Conservation (phyloP, 371 early-diverging fungal genomes). For the Mortierella sp. region DNA sequence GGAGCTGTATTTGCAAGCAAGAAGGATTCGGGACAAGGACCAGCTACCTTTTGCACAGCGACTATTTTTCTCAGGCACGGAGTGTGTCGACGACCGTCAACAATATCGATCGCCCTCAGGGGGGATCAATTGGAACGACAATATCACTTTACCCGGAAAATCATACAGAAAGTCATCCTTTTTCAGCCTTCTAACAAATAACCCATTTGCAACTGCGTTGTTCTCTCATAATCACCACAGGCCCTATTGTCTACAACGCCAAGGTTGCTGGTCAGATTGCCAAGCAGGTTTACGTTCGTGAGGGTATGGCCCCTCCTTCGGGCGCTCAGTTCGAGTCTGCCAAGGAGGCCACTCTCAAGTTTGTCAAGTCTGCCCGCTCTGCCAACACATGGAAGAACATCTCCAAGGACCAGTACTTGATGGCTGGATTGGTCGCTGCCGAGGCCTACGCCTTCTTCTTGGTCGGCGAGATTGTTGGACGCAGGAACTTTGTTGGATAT, state of each 20-base stretch:
- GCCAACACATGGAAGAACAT: constrained; percentile 68
- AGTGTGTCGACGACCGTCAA: no score
- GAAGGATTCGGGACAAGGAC: not conserved
- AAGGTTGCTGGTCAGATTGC: constrained; percentile 77
- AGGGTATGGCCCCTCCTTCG: constrained; percentile 78
- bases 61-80: not conserved
- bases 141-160: not conserved
- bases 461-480: constrained; percentile 81
- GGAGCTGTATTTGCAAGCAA: not conserved
- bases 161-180: not conserved
- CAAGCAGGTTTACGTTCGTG: constrained; percentile 80
- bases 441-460: constrained; percentile 81
- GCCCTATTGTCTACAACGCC: constrained; percentile 68
- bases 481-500: constrained; percentile 81
- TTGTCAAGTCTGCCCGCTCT: constrained; percentile 61
- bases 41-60: not conserved
- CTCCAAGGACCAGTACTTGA: constrained; percentile 59
- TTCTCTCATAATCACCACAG: not conserved
- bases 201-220: not conserved
- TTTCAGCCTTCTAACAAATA: not conserved
- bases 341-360: constrained; percentile 65
- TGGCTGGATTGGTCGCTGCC: constrained; percentile 73
- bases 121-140: not conserved
- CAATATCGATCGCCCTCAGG: not conserved
- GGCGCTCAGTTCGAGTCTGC: constrained; percentile 71